Base-by-base conservation (phyloP, 2,329 filamentous ascomycete species). In the Colletotrichum orbiculare region DNA sequence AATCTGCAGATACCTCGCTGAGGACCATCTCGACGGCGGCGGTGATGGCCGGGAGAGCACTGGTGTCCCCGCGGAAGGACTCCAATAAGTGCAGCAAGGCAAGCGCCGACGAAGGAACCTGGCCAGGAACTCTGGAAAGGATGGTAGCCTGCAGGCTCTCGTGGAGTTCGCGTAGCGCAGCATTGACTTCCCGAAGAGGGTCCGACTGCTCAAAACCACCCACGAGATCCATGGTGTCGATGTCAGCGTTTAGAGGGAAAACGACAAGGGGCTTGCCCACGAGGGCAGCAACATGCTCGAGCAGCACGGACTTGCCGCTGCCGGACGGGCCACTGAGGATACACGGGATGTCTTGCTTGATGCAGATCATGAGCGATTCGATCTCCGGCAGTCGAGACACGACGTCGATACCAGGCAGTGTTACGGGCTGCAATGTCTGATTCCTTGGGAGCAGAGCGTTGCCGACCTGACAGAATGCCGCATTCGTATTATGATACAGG, bases 131-230 rank as follows among this genome's bases (percentile, higher is more conserved):
- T 8, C 81, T 74, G 1, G 75, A 77, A 66, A 88, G 77, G 38
- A 85, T 77, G 15, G 81, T 83, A 4, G 74, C 73, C 59, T 87
- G 85, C 15, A 91, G 73, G 60, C 85, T 84, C 6, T 79, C 72
- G 11, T 81, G 79, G 11, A 92, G 73, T 38, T 72, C 71, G 52
- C 85, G 80, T 35, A 88, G 74, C 11, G 77, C 73, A n/a, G 82
- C 81, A 58, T 91, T 89, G 5, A 92, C 82, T 67, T 91, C 87
- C 60, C 95, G 86, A 55, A 91, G 84, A 25, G 92, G 89, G 74
- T 99, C 96, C 15, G 93, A 89, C 77, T 99, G 96, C 76, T 99
- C 96, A 73, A 97, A 99, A 0, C 96, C 96, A 72, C 96, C 96
- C 61, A 99, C 93, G 60, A 99, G 87, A 77, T 99, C 96, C 89